These are phyloP conservation scores for Mariannaea elegans DNA, from an alignment of 2,329 filamentous ascomycete species.

Conservation along the genomic window DNA sequence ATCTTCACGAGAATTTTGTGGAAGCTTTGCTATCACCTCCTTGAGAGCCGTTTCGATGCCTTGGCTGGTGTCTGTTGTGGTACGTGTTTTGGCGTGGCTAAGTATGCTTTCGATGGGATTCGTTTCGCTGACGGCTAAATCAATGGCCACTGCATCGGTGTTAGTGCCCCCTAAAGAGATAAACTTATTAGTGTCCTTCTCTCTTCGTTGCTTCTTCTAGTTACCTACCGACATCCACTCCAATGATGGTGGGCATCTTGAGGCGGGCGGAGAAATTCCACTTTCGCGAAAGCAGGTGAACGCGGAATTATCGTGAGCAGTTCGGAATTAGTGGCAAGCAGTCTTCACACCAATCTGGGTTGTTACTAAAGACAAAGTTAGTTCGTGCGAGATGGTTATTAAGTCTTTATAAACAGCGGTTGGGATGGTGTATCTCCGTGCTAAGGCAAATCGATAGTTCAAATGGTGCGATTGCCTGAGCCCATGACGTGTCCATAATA, in stretches of 20 bases:
- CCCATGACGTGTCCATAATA: background rate
- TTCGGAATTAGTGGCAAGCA: background rate
- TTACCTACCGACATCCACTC: slow-evolving; percentile 18
- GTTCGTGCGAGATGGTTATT: no score
- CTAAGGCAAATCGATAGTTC: background rate
- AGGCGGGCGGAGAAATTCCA: no score
- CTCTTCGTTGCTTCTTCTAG: background rate
- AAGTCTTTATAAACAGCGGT: no score
- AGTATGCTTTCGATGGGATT: slow-evolving; percentile 1
- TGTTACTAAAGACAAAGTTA: no score
- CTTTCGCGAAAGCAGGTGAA: background rate
- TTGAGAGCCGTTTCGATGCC: slow-evolving; percentile 10
- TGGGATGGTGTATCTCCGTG: background rate
- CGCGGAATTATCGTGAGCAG: background rate
- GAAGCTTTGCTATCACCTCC: background rate
- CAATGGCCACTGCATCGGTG: slow-evolving; percentile 18
- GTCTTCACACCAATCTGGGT: no score
- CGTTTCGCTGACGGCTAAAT: background rate
- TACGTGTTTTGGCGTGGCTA: slow-evolving; percentile 8
- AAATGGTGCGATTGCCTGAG: background rate
- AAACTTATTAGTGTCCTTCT: background rate
- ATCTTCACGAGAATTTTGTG: background rate
- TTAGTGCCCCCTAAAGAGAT: slow-evolving; percentile 13
- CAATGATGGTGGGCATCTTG: slow-evolving; percentile 22
- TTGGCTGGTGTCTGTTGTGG: slow-evolving; percentile 4